Percentiles rank a stretch among this genome's conserved stretches.
Evolutionary conservation across 1,284 basidiomycete genomes (phyloP).

Genomic region (Laetiporus sulphureus): DNA sequence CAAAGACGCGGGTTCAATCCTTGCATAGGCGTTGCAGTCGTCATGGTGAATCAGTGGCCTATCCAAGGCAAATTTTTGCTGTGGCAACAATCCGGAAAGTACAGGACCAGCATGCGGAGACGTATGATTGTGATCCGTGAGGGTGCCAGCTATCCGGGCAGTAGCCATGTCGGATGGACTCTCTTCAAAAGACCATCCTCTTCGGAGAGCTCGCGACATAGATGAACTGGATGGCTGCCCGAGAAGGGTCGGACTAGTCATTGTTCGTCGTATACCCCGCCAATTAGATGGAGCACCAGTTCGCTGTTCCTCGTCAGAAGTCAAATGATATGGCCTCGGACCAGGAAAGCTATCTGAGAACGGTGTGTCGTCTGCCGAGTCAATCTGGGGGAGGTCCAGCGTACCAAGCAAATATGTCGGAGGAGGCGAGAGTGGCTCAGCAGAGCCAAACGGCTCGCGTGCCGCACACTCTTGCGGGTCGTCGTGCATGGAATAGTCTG

Average conservation of each 20-base stretch:
- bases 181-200: slow-evolving; percentile 15
- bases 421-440: slow-evolving; percentile 18
- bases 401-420: slow-evolving; percentile 14
- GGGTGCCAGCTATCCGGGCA: slow-evolving; percentile 5
- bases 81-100: slow-evolving; percentile 15
- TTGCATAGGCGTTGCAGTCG: slow-evolving; percentile 7
- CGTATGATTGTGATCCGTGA: slow-evolving; percentile 8
- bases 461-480: slow-evolving; percentile 7
- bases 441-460: slow-evolving; percentile 13
- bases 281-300: too few relatives aligned
- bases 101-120: slow-evolving; percentile 20
- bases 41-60: slow-evolving; percentile 3
- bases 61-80: slow-evolving; percentile 5
- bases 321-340: not conserved
- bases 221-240: too few relatives aligned
- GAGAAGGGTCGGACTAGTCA: too few relatives aligned
- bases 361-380: not conserved
- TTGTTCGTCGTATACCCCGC: too few relatives aligned
- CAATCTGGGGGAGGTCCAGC: slow-evolving; percentile 13
- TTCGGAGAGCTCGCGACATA: not conserved
- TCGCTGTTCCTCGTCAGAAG: not conserved
- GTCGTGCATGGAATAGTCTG: slow-evolving; percentile 3
- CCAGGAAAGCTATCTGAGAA: too few relatives aligned
- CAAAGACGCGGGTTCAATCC: slow-evolving; percentile 18
- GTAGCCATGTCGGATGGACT: slow-evolving; percentile 1